Conservation (phyloP, 225 moss, liverwort and hornwort genomes). For the Bryoerythrophyllum caledonicum region DNA sequence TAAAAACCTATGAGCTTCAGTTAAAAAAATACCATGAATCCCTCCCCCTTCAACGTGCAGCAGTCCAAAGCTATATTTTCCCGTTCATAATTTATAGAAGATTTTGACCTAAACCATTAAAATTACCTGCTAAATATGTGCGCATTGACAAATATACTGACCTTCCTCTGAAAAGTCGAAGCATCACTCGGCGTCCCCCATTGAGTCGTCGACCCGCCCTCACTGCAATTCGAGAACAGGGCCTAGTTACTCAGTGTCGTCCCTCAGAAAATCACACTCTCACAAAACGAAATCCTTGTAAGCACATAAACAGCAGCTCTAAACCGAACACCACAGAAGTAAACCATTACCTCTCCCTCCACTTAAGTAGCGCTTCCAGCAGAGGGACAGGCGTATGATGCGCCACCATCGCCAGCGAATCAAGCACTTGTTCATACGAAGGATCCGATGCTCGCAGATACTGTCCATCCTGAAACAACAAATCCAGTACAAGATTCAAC, state of each 20-base stretch:
- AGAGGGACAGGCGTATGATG: conserved; percentile 95
- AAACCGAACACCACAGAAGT: not conserved
- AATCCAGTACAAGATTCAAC: conserved; percentile 28
- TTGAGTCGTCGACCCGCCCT: conserved; percentile 45
- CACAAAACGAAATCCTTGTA: too few relatives aligned
- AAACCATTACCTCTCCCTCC: conserved; percentile 83
- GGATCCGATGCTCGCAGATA: conserved; percentile 98
- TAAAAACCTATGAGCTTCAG: not conserved
- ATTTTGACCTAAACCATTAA: not conserved
- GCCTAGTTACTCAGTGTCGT: conserved; percentile 17
- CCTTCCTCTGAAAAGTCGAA: conserved; percentile 92
- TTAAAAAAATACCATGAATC: not conserved
- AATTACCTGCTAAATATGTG: not conserved
- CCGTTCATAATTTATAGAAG: not conserved
- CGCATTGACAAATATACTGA: conserved; percentile 25
- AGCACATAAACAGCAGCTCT: conserved; percentile 15
- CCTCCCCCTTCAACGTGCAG: not conserved
- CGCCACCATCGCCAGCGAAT: conserved; percentile 98
- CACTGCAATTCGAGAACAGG: conserved; percentile 64
- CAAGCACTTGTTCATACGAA: conserved; percentile 97
- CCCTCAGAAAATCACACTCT: conserved; percentile 1
- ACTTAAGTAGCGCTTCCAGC: conserved; percentile 92
- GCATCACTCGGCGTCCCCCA: conserved; percentile 76
- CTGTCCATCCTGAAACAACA: conserved; percentile 86
- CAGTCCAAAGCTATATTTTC: not conserved